phyloP scores from a whole-genome alignment of 495 filamentous ascomycete genomes.

The Pseudoneurospora amorphoporcata region DNA sequence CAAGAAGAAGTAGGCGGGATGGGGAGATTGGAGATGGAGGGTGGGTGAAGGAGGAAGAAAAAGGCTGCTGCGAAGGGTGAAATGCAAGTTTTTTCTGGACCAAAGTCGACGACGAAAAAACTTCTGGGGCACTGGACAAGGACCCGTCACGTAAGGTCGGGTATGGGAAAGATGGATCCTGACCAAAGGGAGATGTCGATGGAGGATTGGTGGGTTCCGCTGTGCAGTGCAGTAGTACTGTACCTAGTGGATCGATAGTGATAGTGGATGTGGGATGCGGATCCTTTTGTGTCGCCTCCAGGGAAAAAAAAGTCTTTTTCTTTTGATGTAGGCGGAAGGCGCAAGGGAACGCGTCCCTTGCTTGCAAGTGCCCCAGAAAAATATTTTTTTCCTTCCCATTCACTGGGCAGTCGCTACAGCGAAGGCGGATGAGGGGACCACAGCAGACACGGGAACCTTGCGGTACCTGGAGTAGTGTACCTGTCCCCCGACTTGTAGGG shows the following conservation, averaged over 20 bases:
- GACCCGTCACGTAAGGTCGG: neutral
- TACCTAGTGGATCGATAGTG: neutral
- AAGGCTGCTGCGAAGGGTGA: neutral
- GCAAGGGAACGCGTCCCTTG: neutral
- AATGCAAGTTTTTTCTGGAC: neutral
- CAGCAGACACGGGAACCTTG: neutral
- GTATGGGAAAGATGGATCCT: neutral
- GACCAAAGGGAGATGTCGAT: neutral
- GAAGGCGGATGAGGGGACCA: neutral
- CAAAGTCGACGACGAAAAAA: neutral
- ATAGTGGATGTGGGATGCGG: neutral
- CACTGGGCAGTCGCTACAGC: neutral
- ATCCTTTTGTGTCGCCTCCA: neutral
- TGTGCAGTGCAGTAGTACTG: neutral
- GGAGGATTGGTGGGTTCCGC: neutral
- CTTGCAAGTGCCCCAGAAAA: neutral
- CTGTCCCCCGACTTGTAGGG: neutral
- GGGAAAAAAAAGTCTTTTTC: neutral
- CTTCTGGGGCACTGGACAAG: neutral
- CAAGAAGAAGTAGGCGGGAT: neutral
- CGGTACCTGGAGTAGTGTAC: neutral
- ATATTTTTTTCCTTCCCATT: neutral
- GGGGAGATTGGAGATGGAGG: neutral
- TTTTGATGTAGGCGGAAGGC: neutral
- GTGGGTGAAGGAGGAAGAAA: neutral